Base-by-base conservation (phyloP, 2,329 filamentous ascomycete species). In the Aspergillus vadensis region DNA sequence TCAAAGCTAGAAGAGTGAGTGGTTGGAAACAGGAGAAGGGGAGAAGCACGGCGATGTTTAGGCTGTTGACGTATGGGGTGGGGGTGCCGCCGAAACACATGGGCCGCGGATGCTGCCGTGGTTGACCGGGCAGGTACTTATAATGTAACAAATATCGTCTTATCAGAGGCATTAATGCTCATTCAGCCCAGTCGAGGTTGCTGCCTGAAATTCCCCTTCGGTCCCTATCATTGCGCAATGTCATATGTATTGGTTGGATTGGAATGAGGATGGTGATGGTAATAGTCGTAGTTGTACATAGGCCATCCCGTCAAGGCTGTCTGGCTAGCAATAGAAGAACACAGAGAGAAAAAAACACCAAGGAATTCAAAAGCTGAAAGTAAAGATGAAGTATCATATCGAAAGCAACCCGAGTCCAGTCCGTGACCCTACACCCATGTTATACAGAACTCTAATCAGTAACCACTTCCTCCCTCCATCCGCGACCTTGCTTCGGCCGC, bases 401-500 rank as follows among this genome's bases (percentile, higher is more conserved):
- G 12, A 36, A 44, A 44, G 19, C 41, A 44, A 44, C 19, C 41
- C 41, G 41, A 44, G 41, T 44, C 41, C 41, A 44, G 19, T 23
- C 41, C 41, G 5, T 44, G 41, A 41, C 32, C n/a, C 51, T 12
- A 21, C 10, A 39, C 51, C 32, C 15, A 44, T 44, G 41, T 49
- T 55, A 25, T 51, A 49, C 32, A 50, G 21, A 23, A 23, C 32
- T 14, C 30, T 44, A 44, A 15, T 60, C 47, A 72, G 48, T 64
- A 65, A 43, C 57, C 63, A 48, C 58, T 57, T 50, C 61, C 58
- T 62, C 60, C 61, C 55, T 73, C 70, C 66, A 70, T 63, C 57
- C 69, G 73, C 25, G 64, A 59, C 65, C 67, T 72, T 48, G 71
- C 60, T 52, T 77, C 72, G 14, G 65, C 62, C 5, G 82, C 80